phyloP scores from a whole-genome alignment of 2,329 filamentous ascomycete genomes.

The Colletotrichum aenigma region DNA sequence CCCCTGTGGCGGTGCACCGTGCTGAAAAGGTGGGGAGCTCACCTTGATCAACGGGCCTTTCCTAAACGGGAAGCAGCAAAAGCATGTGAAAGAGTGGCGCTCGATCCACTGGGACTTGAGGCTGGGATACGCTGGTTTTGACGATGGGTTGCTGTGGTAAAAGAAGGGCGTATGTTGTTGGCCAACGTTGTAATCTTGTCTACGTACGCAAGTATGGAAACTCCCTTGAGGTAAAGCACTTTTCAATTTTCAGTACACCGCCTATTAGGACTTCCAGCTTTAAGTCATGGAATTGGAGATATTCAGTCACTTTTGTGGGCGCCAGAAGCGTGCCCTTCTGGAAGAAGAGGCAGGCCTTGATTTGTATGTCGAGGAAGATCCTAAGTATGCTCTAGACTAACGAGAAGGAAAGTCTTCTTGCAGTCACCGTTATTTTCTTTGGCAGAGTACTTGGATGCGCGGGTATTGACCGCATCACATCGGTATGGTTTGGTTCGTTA shows the following conservation, averaged over 20 bases:
- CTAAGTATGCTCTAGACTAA: neutral
- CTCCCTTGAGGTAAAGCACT: neutral
- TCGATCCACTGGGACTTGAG: neutral
- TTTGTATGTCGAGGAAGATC: neutral
- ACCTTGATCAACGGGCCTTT: neutral
- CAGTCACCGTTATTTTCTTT: neutral
- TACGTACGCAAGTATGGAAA: neutral
- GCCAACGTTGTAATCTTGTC: neutral
- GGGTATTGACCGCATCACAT: neutral
- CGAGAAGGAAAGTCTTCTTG: neutral
- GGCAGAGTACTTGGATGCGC: neutral
- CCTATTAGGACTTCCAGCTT: neutral
- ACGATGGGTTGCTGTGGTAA: neutral
- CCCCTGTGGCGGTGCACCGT: conserved; percentile 7
- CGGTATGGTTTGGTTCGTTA: neutral
- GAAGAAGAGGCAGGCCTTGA: neutral
- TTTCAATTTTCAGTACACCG: neutral
- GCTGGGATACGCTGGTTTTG: neutral
- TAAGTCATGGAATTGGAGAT: neutral
- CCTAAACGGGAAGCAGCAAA: neutral
- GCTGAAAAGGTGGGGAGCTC: neutral
- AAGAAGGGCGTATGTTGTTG: neutral
- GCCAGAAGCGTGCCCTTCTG: neutral
- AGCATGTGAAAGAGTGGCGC: neutral
- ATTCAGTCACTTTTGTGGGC: neutral